Base-by-base conservation (phyloP, 2,329 filamentous ascomycete genomes). In the Ceratocystis lukuohia region DNA sequence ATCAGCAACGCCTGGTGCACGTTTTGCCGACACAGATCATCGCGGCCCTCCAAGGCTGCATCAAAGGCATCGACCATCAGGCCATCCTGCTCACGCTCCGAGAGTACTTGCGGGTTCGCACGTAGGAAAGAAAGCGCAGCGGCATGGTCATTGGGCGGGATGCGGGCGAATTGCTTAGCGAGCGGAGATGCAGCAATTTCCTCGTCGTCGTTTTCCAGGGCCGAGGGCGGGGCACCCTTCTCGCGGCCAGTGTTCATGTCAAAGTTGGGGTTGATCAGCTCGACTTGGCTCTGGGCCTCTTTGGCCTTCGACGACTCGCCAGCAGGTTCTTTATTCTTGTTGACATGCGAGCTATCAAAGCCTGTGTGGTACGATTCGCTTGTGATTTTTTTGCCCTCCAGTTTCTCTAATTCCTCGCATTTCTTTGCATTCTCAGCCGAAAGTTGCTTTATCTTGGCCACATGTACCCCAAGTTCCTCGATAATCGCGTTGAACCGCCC, bases 11-110 rank as follows among this genome's bases (percentile, higher is more conserved):
- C 93, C 74, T 97, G 92, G 76, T 99, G 94, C 25, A 99, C 91
- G 76, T 87, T 96, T 74, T 93, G 89, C 61, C 87, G 84, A 3
- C 90, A 86, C 70, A 88, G 84, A n/a, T 89, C 87, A 66, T 88
- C 84, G 70, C 89, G 84, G 66, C 84, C 84, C 69, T 90, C 86
- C 68, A 95, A 83, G 70, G 93, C 88, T 0, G 87, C 85, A 74
- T 96, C 92, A 77, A 99, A 97, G 0, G 92, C 94, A 76, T 96
- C 84, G 63, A 96, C 86, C 15, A 99, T 81, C 8, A 99, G 80
- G 17, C 91, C 93, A 73, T 99, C 93, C 1, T 91, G 94, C 75
- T 97, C 91, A 70, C 83, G 85, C 77, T 97, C 92, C 0, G 84
- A 81, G 44, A 97, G 78, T 65, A 99, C 86, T 69, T 87, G 77